Evolutionary conservation across 139 green algal genomes (phyloP), one percentile per base, ranked within the genome.

Genomic region (Coelastrella sp.): DNA sequence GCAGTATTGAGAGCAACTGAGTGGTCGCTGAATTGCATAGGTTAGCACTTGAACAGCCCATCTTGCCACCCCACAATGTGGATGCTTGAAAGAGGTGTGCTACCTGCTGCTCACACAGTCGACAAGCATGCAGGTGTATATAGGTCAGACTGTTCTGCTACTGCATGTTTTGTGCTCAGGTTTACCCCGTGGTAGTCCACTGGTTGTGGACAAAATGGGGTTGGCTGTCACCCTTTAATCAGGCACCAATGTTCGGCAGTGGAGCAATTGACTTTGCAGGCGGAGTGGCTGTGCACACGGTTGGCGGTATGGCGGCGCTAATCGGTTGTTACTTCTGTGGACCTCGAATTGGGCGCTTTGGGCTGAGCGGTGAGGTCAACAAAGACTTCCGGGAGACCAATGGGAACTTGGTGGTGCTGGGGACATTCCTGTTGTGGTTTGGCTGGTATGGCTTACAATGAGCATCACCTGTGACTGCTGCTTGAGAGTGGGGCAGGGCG

Each of bases 401-500:
- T 74, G 87, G 76, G 23, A 88, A 86, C 45, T 57, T 91, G 19
- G 86, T 93, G 13, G 87, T 89, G 38, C 76, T 93, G 27, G 89
- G 86, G 2, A 90, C 88, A 11, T 90, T 94, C 71, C 87, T 98
- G 72, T 90, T 98, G 38, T 98, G 95, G 95, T 97, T 98, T 77
- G 95, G 95, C 69, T 98, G 94, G 93, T 96, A 96, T 78, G 94
- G 92, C 15, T 96, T 96, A n/a, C n/a, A n/a, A n/a, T n/a, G n/a
- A n/a, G n/a, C n/a, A n/a, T n/a, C n/a, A n/a, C n/a, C n/a, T n/a
- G n/a, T n/a, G n/a, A n/a, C n/a, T n/a, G n/a, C n/a, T n/a, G n/a
- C n/a, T n/a, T n/a, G n/a, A n/a, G n/a, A n/a, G n/a, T n/a, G n/a
- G n/a, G n/a, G n/a, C n/a, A n/a, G n/a, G n/a, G n/a, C n/a, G n/a